These are phyloP conservation scores for Ramaria rubella DNA, from an alignment of 768 basidiomycete species.

Conservation along the genomic window DNA sequence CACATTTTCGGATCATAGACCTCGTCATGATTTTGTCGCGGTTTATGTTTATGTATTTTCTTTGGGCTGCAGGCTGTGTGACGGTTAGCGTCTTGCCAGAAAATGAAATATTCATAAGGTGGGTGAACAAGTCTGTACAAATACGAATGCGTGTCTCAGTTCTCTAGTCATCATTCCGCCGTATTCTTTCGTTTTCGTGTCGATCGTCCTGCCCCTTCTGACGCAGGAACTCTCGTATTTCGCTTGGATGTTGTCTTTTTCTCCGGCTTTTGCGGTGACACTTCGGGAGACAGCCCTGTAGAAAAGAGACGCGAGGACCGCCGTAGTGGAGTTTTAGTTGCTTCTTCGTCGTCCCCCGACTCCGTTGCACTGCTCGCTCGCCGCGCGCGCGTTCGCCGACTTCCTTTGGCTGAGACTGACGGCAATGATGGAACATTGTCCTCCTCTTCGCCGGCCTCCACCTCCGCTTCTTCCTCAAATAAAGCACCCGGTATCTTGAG, in stretches of 20 bases:
- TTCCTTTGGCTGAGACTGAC: not conserved
- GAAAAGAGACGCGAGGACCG: slow-evolving; percentile 2
- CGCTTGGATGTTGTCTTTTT: not conserved
- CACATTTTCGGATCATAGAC: too few species aligned
- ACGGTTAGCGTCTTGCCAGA: not conserved
- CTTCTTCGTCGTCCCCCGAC: not conserved
- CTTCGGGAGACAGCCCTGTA: not conserved
- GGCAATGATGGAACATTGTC: slow-evolving; percentile 1
- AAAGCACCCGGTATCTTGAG: slow-evolving; percentile 1
- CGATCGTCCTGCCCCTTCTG: not conserved
- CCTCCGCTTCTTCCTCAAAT: not conserved
- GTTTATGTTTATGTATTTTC: too few species aligned
- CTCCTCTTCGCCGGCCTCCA: not conserved
- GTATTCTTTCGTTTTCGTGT: slow-evolving; percentile 5
- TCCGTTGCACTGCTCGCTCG: not conserved
- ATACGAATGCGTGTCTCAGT: not conserved
- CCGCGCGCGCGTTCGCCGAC: not conserved
- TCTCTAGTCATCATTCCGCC: not conserved
- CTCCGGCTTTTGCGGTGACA: not conserved
- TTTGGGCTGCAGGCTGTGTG: too few species aligned
- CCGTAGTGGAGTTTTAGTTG: not conserved
- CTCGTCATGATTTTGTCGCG: too few species aligned
- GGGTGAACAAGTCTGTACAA: not conserved
- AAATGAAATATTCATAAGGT: not conserved
- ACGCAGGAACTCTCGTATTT: not conserved